phyloP scores from a whole-genome alignment of 139 green algal genomes.

The Chlamydomonas schloesseri region DNA sequence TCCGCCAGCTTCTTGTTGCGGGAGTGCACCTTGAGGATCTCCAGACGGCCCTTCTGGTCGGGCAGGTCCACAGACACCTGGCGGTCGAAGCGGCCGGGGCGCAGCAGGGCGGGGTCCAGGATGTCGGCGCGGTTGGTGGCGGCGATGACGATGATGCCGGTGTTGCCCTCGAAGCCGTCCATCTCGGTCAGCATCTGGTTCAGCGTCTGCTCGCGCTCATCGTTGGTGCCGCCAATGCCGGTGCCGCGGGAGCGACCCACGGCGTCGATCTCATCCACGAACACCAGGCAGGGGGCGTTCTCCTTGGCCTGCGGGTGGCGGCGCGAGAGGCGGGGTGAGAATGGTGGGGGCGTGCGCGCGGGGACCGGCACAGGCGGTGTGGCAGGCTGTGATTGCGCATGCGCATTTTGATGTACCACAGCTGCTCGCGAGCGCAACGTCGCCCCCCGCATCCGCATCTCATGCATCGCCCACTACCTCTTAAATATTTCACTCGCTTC shows the following conservation, averaged over 20 bases:
- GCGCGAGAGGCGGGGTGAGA: neutral
- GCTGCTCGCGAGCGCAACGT: no score
- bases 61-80: constrained; percentile 97
- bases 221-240: constrained; percentile 98
- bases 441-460: no score
- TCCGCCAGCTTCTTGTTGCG: constrained; percentile 97
- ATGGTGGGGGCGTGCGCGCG: neutral
- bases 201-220: constrained; percentile 99
- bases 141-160: constrained; percentile 99
- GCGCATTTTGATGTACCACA: no score
- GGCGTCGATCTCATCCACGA: constrained; percentile 99
- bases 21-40: constrained; percentile 96
- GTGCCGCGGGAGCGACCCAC: constrained; percentile 96
- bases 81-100: constrained; percentile 98
- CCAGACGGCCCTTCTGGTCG: constrained; percentile 94
- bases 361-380: neutral
- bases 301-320: constrained; percentile 78
- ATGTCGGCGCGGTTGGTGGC: constrained; percentile 99
- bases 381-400: neutral
- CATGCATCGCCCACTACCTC: no score
- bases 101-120: constrained; percentile 97
- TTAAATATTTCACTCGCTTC: no score
- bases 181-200: constrained; percentile 98
- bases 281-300: constrained; percentile 98
- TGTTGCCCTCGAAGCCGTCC: constrained; percentile 99